Evolutionary conservation across 1,284 basidiomycete genomes (phyloP), one percentile per base, ranked within the genome.

Genomic region (Athelia psychrophila): DNA sequence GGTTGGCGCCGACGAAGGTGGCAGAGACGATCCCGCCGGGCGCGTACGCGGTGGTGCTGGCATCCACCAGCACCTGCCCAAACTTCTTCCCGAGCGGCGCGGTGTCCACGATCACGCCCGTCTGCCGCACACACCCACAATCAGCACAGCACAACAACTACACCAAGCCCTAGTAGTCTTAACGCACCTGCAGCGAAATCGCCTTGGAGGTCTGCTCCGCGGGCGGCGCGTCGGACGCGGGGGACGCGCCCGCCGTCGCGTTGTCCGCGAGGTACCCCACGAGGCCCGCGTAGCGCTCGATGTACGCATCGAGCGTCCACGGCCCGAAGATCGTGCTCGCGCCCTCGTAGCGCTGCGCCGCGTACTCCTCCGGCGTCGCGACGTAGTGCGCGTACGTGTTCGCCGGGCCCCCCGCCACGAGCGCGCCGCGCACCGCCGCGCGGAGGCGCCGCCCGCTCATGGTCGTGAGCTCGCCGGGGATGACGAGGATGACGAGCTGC

Each of bases 351-450:
- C 91, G 76, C 67, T 93, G 90, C 3, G 88, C 73, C 15, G 73
- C 68, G 65, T 91, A 91, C 64, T 92, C 89, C 64, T 92, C 88
- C 5, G 74, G 73, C 18, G 90, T 92, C 1, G 86, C 73, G 49
- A 91, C 75, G 62, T 91, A 92, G 67, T 91, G 88, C 0, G 73
- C 80, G 60, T 92, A 93, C 10, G 88, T 88, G 57, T 91, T 91
- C 1, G 88, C 88, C 16, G 91, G 91, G 5, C 90, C 91, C 18
- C 86, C 83, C 50, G 89, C 70, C 44, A 90, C 86, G 52, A 91
- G 84, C n/a, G n/a, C n/a, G n/a, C 57, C 88, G 87, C 3, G 85
- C 88, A 58, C 83, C n/a, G n/a, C n/a, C n/a, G n/a, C n/a, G n/a
- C n/a, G n/a, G n/a, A n/a, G n/a, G n/a, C n/a, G n/a, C n/a, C n/a